Evolutionary conservation across 371 early-diverging fungal genomes (phyloP).

Genomic region (Blakeslea trispora): DNA sequence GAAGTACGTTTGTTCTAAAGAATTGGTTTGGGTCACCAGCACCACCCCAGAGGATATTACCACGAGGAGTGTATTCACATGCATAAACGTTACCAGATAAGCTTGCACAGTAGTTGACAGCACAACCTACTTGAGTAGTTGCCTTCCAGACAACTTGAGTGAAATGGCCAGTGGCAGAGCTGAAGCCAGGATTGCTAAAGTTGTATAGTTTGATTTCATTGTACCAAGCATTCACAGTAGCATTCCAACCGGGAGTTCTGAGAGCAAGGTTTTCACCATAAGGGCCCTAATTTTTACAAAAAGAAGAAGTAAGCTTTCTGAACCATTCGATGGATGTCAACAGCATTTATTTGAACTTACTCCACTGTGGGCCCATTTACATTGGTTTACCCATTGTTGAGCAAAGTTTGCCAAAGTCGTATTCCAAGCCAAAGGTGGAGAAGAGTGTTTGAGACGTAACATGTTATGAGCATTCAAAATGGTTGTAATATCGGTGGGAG

Average conservation of each 20-base stretch:
- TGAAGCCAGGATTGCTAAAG: slow-evolving; percentile 44
- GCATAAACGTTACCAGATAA: slow-evolving; percentile 33
- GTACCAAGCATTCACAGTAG: slow-evolving; percentile 48
- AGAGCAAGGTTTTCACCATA: slow-evolving; percentile 51
- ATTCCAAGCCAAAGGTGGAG: slow-evolving; percentile 49
- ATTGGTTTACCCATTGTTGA: slow-evolving; percentile 40
- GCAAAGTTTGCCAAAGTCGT: slow-evolving; percentile 38
- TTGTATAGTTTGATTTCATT: slow-evolving; percentile 42
- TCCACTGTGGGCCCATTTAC: slow-evolving; percentile 24
- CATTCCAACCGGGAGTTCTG: slow-evolving; percentile 36
- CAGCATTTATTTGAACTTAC: no score
- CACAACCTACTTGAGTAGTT: slow-evolving; percentile 51
- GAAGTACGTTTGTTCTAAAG: slow-evolving; percentile 5
- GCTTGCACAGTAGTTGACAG: slow-evolving; percentile 38
- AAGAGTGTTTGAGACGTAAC: slow-evolving; percentile 41
- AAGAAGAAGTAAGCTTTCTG: no score
- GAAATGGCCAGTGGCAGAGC: slow-evolving; percentile 43
- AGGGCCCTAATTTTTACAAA: no score
- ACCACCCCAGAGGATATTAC: slow-evolving; percentile 36
- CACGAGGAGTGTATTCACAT: slow-evolving; percentile 43
- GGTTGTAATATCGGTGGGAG: neutral
- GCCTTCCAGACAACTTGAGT: slow-evolving; percentile 55
- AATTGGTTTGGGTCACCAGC: neutral
- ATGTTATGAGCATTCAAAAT: slow-evolving; percentile 49
- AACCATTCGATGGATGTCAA: no score